Percentiles rank a stretch among this genome's conserved stretches.
Evolutionary conservation across 225 moss, liverwort and hornwort species (phyloP).

Genomic region (Antitrichia curtipendula): DNA sequence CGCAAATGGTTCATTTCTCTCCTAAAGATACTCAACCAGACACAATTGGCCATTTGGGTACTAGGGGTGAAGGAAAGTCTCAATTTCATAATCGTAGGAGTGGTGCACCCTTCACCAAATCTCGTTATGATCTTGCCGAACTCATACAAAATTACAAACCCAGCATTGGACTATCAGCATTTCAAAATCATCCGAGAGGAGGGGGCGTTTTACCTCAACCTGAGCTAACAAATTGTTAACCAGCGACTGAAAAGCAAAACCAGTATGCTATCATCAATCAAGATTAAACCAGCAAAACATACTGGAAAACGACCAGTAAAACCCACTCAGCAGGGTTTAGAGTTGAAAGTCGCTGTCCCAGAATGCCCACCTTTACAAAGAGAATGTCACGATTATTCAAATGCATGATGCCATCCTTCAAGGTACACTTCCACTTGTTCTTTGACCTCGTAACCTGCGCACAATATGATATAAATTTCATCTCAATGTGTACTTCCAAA

Average conservation of each 20-base stretch:
- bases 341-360: neutral
- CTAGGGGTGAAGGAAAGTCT: neutral
- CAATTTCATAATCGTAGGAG: neutral
- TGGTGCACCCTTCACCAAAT: neutral
- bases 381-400: constrained; percentile 81
- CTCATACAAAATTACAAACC: no score
- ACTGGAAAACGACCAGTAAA: neutral
- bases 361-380: constrained; percentile 65
- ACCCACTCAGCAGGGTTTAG: neutral
- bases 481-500: neutral
- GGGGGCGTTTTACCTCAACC: neutral
- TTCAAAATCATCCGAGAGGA: neutral
- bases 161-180: neutral
- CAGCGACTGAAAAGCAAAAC: neutral
- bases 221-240: neutral
- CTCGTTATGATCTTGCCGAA: neutral
- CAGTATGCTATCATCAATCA: no score
- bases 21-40: neutral
- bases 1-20: neutral
- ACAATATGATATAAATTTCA: neutral
- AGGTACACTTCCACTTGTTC: constrained; percentile 95
- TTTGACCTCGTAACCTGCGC: constrained; percentile 87
- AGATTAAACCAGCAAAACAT: neutral
- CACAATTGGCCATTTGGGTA: neutral
- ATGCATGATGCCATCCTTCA: constrained; percentile 99